Evolutionary conservation across 1,284 basidiomycete genomes (phyloP).

Genomic region (Psilocybe mexicana): DNA sequence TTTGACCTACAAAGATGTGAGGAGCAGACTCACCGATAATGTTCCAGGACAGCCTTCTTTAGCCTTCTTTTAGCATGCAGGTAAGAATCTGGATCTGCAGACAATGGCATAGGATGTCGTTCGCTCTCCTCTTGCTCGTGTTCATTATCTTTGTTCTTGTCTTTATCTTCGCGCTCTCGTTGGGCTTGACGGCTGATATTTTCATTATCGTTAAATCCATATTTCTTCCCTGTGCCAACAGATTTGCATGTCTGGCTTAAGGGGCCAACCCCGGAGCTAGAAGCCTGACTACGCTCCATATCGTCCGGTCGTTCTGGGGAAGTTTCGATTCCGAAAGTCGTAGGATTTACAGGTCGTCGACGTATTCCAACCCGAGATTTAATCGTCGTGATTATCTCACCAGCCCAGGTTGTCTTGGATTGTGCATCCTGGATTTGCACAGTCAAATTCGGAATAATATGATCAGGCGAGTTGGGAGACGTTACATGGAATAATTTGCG

Average conservation of each 20-base stretch:
- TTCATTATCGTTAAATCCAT: too few relatives aligned
- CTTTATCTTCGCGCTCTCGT: neutral
- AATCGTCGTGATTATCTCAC: conserved; percentile 4
- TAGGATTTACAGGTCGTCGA: neutral
- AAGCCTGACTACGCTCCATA: neutral
- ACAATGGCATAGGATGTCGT: conserved; percentile 19
- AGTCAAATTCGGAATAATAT: neutral
- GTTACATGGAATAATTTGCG: conserved; percentile 64
- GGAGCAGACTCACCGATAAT: conserved; percentile 64
- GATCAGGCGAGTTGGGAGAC: conserved; percentile 2
- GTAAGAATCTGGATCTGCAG: conserved; percentile 76
- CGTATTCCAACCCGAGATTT: conserved; percentile 12
- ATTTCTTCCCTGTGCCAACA: neutral
- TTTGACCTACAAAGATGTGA: neutral
- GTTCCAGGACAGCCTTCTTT: conserved; percentile 82
- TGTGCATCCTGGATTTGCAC: conserved; percentile 23
- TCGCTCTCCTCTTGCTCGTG: conserved; percentile 6
- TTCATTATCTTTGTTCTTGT: neutral
- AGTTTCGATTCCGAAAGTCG: neutral
- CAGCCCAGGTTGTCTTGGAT: conserved; percentile 23
- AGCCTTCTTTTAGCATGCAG: conserved; percentile 80
- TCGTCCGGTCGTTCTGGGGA: too few relatives aligned
- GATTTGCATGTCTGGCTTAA: neutral
- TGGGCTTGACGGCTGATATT: too few relatives aligned
- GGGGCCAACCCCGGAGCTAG: neutral